Conservation (phyloP, 495 filamentous ascomycete genomes). For the Neurospora terricola region DNA sequence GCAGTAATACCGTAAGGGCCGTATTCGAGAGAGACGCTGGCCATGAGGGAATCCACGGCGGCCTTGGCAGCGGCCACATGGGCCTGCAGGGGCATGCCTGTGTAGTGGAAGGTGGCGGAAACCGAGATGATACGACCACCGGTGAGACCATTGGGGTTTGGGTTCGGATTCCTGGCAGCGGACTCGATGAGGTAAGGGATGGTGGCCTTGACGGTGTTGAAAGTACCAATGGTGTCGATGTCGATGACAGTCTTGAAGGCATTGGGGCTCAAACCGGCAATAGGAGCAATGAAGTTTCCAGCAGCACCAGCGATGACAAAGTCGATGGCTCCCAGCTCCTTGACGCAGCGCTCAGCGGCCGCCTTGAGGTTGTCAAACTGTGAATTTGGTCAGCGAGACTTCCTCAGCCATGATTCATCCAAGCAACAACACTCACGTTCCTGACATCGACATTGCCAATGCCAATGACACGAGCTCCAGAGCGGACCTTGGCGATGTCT, state of each 20-base stretch:
- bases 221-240: conserved; percentile 89
- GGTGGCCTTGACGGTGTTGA: conserved; percentile 89
- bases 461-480: conserved; percentile 73
- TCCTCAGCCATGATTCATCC: conserved; percentile 2
- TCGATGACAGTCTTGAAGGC: conserved; percentile 95
- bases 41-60: conserved; percentile 72
- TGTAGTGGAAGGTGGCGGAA: conserved; percentile 83
- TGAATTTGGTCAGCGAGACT: conserved; percentile 4
- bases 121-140: conserved; percentile 84
- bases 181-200: conserved; percentile 69
- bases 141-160: conserved; percentile 38
- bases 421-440: conserved; percentile 21
- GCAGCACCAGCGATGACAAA: conserved; percentile 95
- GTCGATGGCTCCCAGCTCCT: conserved; percentile 79
- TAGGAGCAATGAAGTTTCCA: conserved; percentile 90
- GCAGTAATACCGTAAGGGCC: conserved; percentile 81
- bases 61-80: conserved; percentile 89
- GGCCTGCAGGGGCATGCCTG: conserved; percentile 68
- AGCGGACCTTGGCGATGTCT: conserved; percentile 68
- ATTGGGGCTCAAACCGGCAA: conserved; percentile 69
- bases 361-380: conserved; percentile 54
- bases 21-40: conserved; percentile 69
- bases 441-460: conserved; percentile 81
- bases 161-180: conserved; percentile 47
- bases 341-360: conserved; percentile 67